These are phyloP conservation scores for Artomyces pyxidatus DNA, from an alignment of 768 basidiomycete species.

Conservation along the genomic window DNA sequence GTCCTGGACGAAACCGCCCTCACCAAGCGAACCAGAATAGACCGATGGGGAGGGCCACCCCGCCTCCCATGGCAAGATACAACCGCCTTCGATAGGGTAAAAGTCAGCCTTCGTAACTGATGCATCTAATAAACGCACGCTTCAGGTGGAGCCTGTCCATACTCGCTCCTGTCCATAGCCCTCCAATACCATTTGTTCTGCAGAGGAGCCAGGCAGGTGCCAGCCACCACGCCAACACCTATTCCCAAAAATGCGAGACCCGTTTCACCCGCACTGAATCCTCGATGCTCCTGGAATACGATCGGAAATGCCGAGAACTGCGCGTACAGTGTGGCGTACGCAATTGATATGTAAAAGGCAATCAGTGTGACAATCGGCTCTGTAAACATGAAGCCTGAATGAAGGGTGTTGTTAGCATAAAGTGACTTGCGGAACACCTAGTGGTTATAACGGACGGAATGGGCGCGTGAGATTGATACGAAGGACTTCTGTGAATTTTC, in stretches of 20 bases:
- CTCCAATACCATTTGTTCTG: conserved; percentile 46
- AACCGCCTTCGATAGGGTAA: too few relatives aligned
- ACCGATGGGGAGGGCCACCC: conserved; percentile 44
- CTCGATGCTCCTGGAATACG: conserved; percentile 45
- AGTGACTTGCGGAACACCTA: conserved; percentile 8
- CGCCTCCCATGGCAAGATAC: conserved; percentile 49
- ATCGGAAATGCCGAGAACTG: conserved; percentile 58
- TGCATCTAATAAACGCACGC: too few relatives aligned
- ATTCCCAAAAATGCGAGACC: conserved; percentile 61
- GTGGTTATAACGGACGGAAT: conserved; percentile 32
- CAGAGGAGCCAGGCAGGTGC: conserved; percentile 42
- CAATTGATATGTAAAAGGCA: conserved; percentile 50
- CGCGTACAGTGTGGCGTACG: conserved; percentile 57
- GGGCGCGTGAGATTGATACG: conserved; percentile 45
- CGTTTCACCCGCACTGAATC: conserved; percentile 44
- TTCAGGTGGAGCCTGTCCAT: conserved; percentile 51
- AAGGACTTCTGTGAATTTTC: conserved; percentile 35
- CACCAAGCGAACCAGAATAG: conserved; percentile 65
- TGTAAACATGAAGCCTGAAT: conserved; percentile 47
- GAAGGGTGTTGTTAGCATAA: too few relatives aligned
- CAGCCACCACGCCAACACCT: conserved; percentile 47
- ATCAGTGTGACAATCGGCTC: conserved; percentile 58
- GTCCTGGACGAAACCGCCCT: conserved; percentile 17
- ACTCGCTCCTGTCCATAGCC: conserved; percentile 38
- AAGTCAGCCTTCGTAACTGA: too few relatives aligned